Evolutionary conservation across 441 rosid species (phyloP), one percentile per base, ranked within the genome.

Genomic region (Theobroma grandiflorum): DNA sequence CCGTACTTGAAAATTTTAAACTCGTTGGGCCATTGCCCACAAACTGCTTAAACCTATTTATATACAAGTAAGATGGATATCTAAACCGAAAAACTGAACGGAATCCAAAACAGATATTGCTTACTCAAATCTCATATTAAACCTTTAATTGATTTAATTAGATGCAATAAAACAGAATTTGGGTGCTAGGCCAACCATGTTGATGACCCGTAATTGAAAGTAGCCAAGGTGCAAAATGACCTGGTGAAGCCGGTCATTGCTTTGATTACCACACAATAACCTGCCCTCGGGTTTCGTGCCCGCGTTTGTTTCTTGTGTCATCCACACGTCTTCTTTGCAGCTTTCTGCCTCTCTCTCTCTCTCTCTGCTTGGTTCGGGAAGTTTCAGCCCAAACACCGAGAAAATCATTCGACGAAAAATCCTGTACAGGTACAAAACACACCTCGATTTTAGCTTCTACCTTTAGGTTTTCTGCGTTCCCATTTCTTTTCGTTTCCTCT

Each of bases 251-350:
- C 8, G 1, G 59, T 31, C 59, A 70, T 47, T 14, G 9, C 42
- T 1, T 70, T 70, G 9, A 70, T 9, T 15, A 42, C 42, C 42
- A 70, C 74, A 49, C 40, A 4, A 16, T 45, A 71, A 71, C 4
- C 49, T 8, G 33, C 63, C 6, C 16, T 47, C 40, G 33, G n/a
- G 55, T 22, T 47, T 45, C 14, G 42, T 43, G 37, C 14, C 22
- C 45, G 37, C 10, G 2, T 33, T 33, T 3, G 59, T 71, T 15
- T 55, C 26, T 26, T 73, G 50, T 73, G 64, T 55, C 7, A 38
- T 52, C 65, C 77, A 57, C 77, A 73, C 77, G 65, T 55, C 74
- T 2, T 4, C 40, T 62, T 45, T 20, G 18, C 8, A 68, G 38
- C 2, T 2, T 58, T 18, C 12, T 18, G 62, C 35, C 20, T 20